A percentile compares a stretch with the other conserved stretches of the same genome.
phyloP scores from a whole-genome alignment of 306 rosid genomes.

The Cotoneaster glaucophyllus region DNA sequence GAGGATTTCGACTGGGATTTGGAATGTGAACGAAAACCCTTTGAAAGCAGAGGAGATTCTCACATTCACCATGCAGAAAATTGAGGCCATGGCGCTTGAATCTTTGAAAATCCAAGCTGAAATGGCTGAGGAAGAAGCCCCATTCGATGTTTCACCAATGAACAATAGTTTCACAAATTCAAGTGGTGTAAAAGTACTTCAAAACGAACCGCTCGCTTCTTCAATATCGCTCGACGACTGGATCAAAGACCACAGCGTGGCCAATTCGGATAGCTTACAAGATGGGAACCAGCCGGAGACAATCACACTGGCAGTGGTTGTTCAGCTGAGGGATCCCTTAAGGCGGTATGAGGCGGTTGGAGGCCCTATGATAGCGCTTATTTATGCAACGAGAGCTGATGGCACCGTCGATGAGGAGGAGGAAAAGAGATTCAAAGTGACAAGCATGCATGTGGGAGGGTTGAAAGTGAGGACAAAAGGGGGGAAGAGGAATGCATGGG shows the following conservation, averaged over 20 bases:
- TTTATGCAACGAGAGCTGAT: slow-evolving; percentile 37
- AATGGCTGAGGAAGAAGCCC: slow-evolving; percentile 82
- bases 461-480: slow-evolving; percentile 46
- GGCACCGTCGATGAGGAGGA: slow-evolving; percentile 20
- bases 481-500: slow-evolving; percentile 58
- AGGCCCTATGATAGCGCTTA: slow-evolving; percentile 63
- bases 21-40: slow-evolving; percentile 65
- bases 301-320: slow-evolving; percentile 46
- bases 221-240: slow-evolving; percentile 65
- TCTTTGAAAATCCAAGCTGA: slow-evolving; percentile 81
- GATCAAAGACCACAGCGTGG: slow-evolving; percentile 36
- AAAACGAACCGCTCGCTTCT: slow-evolving; percentile 38
- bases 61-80: slow-evolving; percentile 63
- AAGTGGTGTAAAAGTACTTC: slow-evolving; percentile 28
- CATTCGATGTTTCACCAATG: slow-evolving; percentile 69
- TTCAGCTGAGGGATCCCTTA: slow-evolving; percentile 72
- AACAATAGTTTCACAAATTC: background rate
- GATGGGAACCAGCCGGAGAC: slow-evolving; percentile 6
- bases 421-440: slow-evolving; percentile 52
- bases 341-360: slow-evolving; percentile 80
- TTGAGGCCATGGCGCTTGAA: slow-evolving; percentile 70
- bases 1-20: slow-evolving; percentile 71
- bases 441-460: slow-evolving; percentile 76
- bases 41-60: slow-evolving; percentile 57
- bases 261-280: slow-evolving; percentile 11